These are phyloP conservation scores for Aspergillus incahuasiensis DNA, from an alignment of 495 filamentous ascomycete genomes.

Conservation along the genomic window DNA sequence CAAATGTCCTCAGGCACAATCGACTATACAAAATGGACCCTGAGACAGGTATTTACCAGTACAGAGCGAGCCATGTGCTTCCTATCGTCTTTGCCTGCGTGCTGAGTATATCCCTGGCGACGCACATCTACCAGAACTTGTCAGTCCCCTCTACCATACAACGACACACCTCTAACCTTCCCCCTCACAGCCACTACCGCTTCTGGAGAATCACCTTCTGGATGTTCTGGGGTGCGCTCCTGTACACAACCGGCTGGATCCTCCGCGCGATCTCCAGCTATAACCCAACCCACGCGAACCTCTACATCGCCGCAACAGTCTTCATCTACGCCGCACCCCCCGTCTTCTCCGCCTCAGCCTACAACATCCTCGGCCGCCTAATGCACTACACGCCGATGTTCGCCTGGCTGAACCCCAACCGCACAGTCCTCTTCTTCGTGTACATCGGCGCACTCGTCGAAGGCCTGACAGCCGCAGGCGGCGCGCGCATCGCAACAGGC, in stretches of 20 bases:
- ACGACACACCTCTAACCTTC: background rate
- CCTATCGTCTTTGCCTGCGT: conserved; percentile 36
- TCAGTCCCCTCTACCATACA: background rate
- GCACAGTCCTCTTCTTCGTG: conserved; percentile 19
- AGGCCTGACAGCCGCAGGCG: conserved; percentile 33
- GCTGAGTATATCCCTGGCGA: conserved; percentile 27
- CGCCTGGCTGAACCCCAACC: conserved; percentile 36
- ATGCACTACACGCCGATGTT: conserved; percentile 44
- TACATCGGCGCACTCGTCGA: conserved; percentile 22
- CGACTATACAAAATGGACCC: background rate
- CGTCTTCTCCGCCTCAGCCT: conserved; percentile 53
- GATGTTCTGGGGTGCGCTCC: conserved; percentile 35
- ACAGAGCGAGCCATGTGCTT: conserved; percentile 36
- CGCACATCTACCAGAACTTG: conserved; percentile 37
- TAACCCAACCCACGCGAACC: conserved; percentile 26
- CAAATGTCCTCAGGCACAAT: background rate
- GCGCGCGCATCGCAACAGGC: conserved; percentile 31
- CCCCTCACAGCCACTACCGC: conserved; percentile 29
- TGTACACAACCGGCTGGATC: conserved; percentile 43
- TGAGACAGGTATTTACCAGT: conserved; percentile 15
- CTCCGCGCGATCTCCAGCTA: conserved; percentile 35
- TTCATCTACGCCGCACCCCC: conserved; percentile 51
- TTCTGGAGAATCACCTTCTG: conserved; percentile 44
- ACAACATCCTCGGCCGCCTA: conserved; percentile 54
- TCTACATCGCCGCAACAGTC: conserved; percentile 49